Base-by-base conservation (phyloP, 495 filamentous ascomycete genomes). In the Penicillium parvum region DNA sequence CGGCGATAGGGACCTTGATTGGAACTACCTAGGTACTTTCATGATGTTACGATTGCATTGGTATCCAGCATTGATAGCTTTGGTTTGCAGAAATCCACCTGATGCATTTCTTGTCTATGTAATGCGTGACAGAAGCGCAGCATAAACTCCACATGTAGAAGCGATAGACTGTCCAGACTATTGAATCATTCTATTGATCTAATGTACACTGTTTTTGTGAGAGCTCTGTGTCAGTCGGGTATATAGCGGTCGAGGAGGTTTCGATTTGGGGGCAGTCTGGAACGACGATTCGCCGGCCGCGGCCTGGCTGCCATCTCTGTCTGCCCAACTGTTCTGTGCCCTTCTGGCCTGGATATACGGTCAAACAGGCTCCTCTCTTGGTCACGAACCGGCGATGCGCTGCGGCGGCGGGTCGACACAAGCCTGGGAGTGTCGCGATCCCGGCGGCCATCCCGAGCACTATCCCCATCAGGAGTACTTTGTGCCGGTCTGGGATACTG, bases 401-500 rank as follows among this genome's bases (percentile, higher is more conserved):
- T 53, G 18, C 59, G 50, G 34, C 34, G 35, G 3, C 37, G 45
- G 12, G 32, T 10, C 5, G 29, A 9, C 19, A 27, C 40, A 16
- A 10, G 40, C 21, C 25, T 16, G 27, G 20, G 21, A 10, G 18
- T 20, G 22, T 1, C 4, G 32, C 14, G 36, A 45, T 17, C 18
- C 8, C 3, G 20, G 15, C 26, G 30, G 17, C 35, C 12, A 35
- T 30, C 34, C 14, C 8, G 16, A 40, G n/a, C n/a, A n/a, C n/a
- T n/a, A n/a, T n/a, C n/a, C n/a, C n/a, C n/a, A n/a, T n/a, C n/a
- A n/a, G n/a, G n/a, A n/a, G n/a, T n/a, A 10, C 10, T 10, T 3
- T 32, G 22, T 11, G 33, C 18, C 9, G 12, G 29, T 20, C 18
- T 58, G 5, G 63, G 57, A 53, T 96, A 95, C 54, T 90, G 86